A percentile compares a stretch with the other conserved stretches of the same genome.
Evolutionary conservation across 2,329 filamentous ascomycete species (phyloP).

Genomic region (Talaromyces sp.): DNA sequence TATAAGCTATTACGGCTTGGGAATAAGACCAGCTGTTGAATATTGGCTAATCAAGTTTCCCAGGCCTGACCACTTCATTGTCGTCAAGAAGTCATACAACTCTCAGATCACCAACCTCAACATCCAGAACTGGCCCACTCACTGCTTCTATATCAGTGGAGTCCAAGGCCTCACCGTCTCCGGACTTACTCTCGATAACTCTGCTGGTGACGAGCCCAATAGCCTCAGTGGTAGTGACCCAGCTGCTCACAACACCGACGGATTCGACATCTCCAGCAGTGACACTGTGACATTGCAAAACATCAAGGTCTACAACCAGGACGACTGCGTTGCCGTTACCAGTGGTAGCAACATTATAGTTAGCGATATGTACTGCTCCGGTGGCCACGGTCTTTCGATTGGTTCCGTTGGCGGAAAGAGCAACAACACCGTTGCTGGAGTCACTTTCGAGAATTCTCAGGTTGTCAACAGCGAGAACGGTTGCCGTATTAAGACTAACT

Average conservation of each 20-base stretch:
- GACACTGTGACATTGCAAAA: conserved; percentile 52
- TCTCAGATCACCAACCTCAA: conserved; percentile 33
- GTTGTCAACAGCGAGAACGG: conserved; percentile 54
- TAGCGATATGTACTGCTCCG: conserved; percentile 48
- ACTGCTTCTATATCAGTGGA: conserved; percentile 34
- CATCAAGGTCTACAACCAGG: conserved; percentile 59
- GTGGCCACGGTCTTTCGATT: conserved; percentile 60
- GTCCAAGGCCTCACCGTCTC: conserved; percentile 54
- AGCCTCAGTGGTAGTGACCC: conserved; percentile 27
- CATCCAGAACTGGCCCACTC: conserved; percentile 36
- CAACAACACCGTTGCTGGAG: conserved; percentile 55
- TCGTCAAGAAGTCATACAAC: conserved; percentile 2
- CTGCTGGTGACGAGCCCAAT: conserved; percentile 47
- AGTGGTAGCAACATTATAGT: conserved; percentile 37
- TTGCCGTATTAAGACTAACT: conserved; percentile 30
- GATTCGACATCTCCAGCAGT: conserved; percentile 56
- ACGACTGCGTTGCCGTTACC: conserved; percentile 55
- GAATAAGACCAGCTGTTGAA: background rate
- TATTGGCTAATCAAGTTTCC: background rate
- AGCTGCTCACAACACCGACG: conserved; percentile 57
- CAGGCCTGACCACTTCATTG: conserved; percentile 33
- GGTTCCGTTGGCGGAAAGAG: conserved; percentile 58
- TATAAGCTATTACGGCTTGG: background rate
- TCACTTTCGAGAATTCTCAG: conserved; percentile 52
- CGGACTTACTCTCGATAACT: conserved; percentile 57